Conservation (phyloP, 2,329 filamentous ascomycete species). For the Arthroderma sp. region DNA sequence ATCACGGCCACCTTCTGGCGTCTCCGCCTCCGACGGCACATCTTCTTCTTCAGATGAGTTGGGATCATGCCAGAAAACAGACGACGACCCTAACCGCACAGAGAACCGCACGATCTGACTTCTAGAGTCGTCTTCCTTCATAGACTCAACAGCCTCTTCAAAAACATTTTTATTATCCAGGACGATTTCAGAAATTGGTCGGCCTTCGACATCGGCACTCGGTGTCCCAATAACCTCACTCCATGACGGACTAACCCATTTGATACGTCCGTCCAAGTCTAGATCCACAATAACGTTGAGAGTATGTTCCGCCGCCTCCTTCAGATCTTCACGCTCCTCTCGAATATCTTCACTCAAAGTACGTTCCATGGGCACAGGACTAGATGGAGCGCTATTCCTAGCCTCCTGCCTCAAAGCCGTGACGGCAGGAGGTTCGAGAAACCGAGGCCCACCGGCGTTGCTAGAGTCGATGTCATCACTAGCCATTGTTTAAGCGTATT, state of each 20-base stretch:
- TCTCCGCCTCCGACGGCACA: slow-evolving; percentile 12
- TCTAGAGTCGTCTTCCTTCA: slow-evolving; percentile 83
- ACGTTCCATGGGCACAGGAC: slow-evolving; percentile 36
- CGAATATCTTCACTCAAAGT: slow-evolving; percentile 78
- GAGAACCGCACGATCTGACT: slow-evolving; percentile 82
- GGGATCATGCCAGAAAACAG: slow-evolving; percentile 40
- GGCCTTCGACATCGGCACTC: slow-evolving; percentile 59
- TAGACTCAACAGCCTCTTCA: slow-evolving; percentile 67
- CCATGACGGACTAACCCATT: slow-evolving; percentile 97
- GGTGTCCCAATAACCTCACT: slow-evolving; percentile 76
- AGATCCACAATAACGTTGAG: slow-evolving; percentile 93
- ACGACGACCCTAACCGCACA: slow-evolving; percentile 55
- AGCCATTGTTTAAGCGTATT: slow-evolving; percentile 22
- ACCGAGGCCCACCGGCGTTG: slow-evolving; percentile 14
- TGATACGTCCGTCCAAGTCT: slow-evolving; percentile 74
- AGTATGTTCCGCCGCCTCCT: slow-evolving; percentile 90
- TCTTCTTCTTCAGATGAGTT: slow-evolving; percentile 3
- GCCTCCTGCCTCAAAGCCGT: slow-evolving; percentile 33
- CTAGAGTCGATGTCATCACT: slow-evolving; percentile 20
- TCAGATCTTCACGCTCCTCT: slow-evolving; percentile 83
- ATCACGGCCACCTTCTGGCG: slow-evolving; percentile 21
- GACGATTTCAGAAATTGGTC: slow-evolving; percentile 66
- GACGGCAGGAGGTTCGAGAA: slow-evolving; percentile 32
- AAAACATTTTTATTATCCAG: slow-evolving; percentile 71
- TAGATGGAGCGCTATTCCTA: slow-evolving; percentile 19